Evolutionary conservation across 2,329 filamentous ascomycete genomes (phyloP).

Genomic region (Colletotrichum eremochloae): DNA sequence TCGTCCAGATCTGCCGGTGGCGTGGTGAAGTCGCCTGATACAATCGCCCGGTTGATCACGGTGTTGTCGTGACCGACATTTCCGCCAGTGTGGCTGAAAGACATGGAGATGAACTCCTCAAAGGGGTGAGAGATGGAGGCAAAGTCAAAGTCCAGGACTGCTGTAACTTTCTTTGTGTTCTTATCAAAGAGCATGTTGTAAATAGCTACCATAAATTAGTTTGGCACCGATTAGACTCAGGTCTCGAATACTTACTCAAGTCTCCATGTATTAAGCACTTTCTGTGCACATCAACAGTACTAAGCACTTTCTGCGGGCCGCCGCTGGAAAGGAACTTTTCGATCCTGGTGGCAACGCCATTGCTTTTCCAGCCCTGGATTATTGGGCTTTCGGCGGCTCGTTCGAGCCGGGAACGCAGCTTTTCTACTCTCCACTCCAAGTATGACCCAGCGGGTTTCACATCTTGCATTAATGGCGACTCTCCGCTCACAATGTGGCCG

Average conservation of each 20-base stretch:
- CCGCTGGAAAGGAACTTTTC: conserved; percentile 39
- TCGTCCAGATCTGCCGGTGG: conserved; percentile 2
- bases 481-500: conserved; percentile 41
- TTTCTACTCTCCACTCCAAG: conserved; percentile 32
- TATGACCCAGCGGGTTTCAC: conserved; percentile 42
- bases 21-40: conserved; percentile 15
- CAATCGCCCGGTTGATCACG: conserved; percentile 2
- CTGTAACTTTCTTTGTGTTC: conserved; percentile 43
- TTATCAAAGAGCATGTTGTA: conserved; percentile 48
- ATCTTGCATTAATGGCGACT: conserved; percentile 39
- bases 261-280: conserved; percentile 45
- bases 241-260: conserved; percentile 44
- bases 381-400: conserved; percentile 32
- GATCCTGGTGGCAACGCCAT: conserved; percentile 39
- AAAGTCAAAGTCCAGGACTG: conserved; percentile 48
- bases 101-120: conserved; percentile 43
- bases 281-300: conserved; percentile 40
- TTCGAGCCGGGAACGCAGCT: conserved; percentile 36
- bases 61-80: conserved; percentile 1
- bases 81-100: conserved; percentile 4
- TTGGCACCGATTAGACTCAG: neutral
- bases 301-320: conserved; percentile 37
- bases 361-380: conserved; percentile 43
- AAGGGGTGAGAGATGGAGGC: conserved; percentile 44
- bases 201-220: conserved; percentile 38